Conservation (phyloP, 768 basidiomycete species). For the Hypholoma sublateritium region DNA sequence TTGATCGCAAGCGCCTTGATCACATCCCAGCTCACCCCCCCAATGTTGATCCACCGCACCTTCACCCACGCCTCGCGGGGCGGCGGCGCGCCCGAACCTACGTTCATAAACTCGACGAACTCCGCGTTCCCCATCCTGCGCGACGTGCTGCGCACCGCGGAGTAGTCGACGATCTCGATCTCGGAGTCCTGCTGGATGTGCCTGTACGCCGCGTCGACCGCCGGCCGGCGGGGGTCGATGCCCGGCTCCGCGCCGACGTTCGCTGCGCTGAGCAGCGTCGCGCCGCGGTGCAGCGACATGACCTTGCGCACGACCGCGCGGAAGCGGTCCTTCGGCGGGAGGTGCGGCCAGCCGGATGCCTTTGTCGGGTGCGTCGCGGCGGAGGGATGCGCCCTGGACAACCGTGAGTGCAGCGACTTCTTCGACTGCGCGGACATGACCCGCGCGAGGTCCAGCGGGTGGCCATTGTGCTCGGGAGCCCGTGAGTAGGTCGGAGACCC, state of each 20-base stretch:
- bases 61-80: conserved; percentile 59
- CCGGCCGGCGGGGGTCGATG: conserved; percentile 61
- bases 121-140: conserved; percentile 59
- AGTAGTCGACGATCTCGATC: conserved; percentile 72
- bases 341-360: conserved; percentile 14
- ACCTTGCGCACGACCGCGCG: conserved; percentile 57
- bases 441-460: conserved; percentile 10
- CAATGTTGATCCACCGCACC: conserved; percentile 75
- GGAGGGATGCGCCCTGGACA: conserved; percentile 14
- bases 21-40: conserved; percentile 71
- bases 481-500: neutral
- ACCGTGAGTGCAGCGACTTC: conserved; percentile 18
- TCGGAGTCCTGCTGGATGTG: conserved; percentile 59
- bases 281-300: conserved; percentile 60
- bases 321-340: conserved; percentile 51
- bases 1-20: conserved; percentile 64
- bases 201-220: conserved; percentile 54
- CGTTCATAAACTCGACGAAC: conserved; percentile 56
- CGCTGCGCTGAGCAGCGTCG: conserved; percentile 34
- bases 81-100: conserved; percentile 35
- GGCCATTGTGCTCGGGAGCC: neutral
- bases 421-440: conserved; percentile 16
- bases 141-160: conserved; percentile 49
- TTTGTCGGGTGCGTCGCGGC: conserved; percentile 1
- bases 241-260: conserved; percentile 70